These are phyloP conservation scores for Candida oleophila DNA, from an alignment of 805 yeast species.

Conservation along the genomic window DNA sequence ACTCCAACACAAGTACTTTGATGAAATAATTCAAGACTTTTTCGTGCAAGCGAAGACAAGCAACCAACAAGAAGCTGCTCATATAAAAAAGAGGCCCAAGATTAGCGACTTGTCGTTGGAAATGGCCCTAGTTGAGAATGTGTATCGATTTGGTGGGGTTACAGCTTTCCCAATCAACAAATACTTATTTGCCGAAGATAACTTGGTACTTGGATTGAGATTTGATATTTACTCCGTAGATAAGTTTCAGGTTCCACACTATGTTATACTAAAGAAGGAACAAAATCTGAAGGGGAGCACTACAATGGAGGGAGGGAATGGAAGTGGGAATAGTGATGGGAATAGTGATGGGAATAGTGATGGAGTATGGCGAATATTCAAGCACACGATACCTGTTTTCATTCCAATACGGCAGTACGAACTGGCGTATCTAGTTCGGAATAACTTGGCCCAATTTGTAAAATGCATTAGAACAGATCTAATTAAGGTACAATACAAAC, in stretches of 20 bases:
- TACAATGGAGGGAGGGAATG: conserved; percentile 1
- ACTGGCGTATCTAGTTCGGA: conserved; percentile 8
- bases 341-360: not conserved
- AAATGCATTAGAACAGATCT: conserved; percentile 20
- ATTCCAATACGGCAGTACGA: conserved; percentile 22
- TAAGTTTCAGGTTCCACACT: conserved; percentile 44
- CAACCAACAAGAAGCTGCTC: not conserved
- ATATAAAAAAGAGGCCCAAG: conserved; percentile 3
- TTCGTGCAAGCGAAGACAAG: conserved; percentile 10
- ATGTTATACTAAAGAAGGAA: conserved; percentile 37
- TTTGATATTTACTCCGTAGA: conserved; percentile 41
- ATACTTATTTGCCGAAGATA: conserved; percentile 23
- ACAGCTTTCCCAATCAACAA: conserved; percentile 52
- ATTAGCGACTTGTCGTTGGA: not conserved
- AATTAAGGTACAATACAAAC: conserved; percentile 28
- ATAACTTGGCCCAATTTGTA: conserved; percentile 19
- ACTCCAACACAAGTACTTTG: conserved; percentile 28
- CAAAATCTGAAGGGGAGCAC: conserved; percentile 7
- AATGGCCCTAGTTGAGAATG: conserved; percentile 37
- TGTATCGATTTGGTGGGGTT: conserved; percentile 47
- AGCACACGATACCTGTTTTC: conserved; percentile 37
- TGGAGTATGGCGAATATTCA: conserved; percentile 27
- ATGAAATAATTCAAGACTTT: conserved; percentile 23
- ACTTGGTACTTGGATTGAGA: conserved; percentile 45
- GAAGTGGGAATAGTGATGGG: not conserved